Conservation (phyloP, 1,284 basidiomycete species). For the Puccinia sorghi region DNA sequence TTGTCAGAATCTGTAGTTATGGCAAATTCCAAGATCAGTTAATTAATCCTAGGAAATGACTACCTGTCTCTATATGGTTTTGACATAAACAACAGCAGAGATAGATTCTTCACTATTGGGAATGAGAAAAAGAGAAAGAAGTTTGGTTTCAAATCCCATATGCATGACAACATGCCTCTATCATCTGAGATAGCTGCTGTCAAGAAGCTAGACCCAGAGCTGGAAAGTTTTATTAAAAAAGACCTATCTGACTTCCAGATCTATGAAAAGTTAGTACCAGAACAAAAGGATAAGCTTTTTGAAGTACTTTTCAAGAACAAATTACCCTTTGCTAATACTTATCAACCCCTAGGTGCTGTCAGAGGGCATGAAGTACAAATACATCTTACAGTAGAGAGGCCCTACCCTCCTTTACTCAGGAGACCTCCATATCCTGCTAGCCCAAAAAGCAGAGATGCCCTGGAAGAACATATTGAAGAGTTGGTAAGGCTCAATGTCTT, state of each 20-base stretch:
- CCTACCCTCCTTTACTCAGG: constrained; percentile 17
- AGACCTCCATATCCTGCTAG: constrained; percentile 29
- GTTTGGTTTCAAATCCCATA: background rate
- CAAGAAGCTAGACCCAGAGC: no score
- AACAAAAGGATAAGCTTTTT: background rate
- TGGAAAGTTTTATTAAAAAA: no score
- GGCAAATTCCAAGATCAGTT: background rate
- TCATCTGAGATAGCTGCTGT: background rate
- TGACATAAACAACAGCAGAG: background rate
- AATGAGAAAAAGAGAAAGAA: background rate
- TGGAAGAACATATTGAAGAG: background rate
- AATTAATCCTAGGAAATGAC: background rate
- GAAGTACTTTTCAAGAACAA: background rate
- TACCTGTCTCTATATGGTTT: background rate
- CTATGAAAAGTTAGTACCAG: no score
- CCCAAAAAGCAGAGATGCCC: constrained; percentile 15
- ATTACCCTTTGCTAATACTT: background rate
- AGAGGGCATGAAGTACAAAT: constrained; percentile 16
- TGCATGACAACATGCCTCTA: background rate
- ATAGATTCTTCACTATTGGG: background rate
- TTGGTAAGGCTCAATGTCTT: background rate
- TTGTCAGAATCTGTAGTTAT: background rate
- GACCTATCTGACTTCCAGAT: no score
- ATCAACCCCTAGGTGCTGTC: background rate
- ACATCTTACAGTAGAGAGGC: background rate